phyloP scores from a whole-genome alignment of 805 yeast genomes.

The Clavispora carvajalis region DNA sequence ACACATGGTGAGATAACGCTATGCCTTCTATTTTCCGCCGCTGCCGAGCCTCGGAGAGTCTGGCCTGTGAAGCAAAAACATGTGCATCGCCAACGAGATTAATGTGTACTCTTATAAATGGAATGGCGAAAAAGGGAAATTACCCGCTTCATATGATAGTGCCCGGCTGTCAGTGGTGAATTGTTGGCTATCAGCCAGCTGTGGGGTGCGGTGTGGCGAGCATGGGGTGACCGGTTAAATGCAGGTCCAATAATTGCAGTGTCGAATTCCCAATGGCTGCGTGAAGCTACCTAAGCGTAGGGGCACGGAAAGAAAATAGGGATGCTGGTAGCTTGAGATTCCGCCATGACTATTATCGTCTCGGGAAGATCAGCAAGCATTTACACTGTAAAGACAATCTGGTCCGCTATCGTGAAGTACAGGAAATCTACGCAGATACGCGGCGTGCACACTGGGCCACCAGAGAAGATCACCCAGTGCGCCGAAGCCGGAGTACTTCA shows the following conservation, averaged over 20 bases:
- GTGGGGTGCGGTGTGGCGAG: slow-evolving; percentile 1
- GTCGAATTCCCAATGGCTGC: neutral
- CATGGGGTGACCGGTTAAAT: neutral
- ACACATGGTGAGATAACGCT: neutral
- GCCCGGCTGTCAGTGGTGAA: neutral
- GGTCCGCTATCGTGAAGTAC: neutral
- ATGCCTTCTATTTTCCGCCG: neutral
- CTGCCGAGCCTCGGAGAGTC: neutral
- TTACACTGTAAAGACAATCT: neutral
- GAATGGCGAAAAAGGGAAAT: too few species aligned
- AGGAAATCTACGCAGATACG: neutral
- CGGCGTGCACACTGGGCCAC: neutral
- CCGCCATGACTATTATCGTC: too few species aligned
- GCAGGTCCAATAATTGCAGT: neutral
- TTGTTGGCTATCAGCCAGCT: neutral
- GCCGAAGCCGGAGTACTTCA: too few species aligned
- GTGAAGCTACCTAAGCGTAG: neutral
- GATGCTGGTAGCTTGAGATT: too few species aligned
- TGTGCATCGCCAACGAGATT: too few species aligned
- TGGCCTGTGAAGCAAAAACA: too few species aligned
- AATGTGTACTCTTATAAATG: too few species aligned
- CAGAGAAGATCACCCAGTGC: too few species aligned
- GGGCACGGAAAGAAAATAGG: too few species aligned
- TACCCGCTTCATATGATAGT: neutral
- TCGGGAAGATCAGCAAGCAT: too few species aligned